A percentile compares a stretch with the other conserved stretches of the same genome.
Conservation (phyloP, 352 stramenopile species). For the Plasmopara halstedii region DNA sequence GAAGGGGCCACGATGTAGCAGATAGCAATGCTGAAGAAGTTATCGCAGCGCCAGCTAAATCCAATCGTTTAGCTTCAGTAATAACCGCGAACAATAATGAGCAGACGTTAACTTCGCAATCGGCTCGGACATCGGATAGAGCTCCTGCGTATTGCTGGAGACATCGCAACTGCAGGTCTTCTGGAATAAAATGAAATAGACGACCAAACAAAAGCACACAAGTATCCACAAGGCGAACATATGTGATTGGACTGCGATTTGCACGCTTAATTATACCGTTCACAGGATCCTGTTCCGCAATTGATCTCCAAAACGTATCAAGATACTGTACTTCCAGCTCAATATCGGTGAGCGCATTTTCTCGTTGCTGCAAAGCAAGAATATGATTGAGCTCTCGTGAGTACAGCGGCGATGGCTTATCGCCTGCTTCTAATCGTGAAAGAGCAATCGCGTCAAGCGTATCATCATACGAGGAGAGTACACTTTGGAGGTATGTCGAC, state of each 20-base stretch:
- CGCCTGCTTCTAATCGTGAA: conserved; percentile 46
- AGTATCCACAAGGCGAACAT: conserved; percentile 69
- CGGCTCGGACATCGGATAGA: conserved; percentile 45
- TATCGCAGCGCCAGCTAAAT: conserved; percentile 11
- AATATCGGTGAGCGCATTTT: conserved; percentile 73
- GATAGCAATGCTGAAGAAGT: conserved; percentile 14
- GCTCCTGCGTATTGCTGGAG: conserved; percentile 70
- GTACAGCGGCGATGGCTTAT: conserved; percentile 58
- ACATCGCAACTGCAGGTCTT: conserved; percentile 78
- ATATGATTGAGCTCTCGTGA: conserved; percentile 74
- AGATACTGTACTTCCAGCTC: conserved; percentile 81
- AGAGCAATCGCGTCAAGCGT: conserved; percentile 52
- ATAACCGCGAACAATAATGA: conserved; percentile 66
- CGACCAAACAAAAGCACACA: conserved; percentile 71
- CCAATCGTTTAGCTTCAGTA: conserved; percentile 35
- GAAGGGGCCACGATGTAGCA: conserved; percentile 42
- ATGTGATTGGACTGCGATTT: conserved; percentile 68
- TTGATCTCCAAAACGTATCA: conserved; percentile 58
- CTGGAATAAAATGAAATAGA: conserved; percentile 70
- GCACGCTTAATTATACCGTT: conserved; percentile 25
- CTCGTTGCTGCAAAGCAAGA: conserved; percentile 52
- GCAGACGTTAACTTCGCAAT: conserved; percentile 76
- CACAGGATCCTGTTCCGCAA: conserved; percentile 23
- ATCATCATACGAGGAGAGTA: conserved; percentile 46
- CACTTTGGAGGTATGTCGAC: conserved; percentile 60